Evolutionary conservation across 352 stramenopile species (phyloP).

Genomic region (Phytopythium helicoides): DNA sequence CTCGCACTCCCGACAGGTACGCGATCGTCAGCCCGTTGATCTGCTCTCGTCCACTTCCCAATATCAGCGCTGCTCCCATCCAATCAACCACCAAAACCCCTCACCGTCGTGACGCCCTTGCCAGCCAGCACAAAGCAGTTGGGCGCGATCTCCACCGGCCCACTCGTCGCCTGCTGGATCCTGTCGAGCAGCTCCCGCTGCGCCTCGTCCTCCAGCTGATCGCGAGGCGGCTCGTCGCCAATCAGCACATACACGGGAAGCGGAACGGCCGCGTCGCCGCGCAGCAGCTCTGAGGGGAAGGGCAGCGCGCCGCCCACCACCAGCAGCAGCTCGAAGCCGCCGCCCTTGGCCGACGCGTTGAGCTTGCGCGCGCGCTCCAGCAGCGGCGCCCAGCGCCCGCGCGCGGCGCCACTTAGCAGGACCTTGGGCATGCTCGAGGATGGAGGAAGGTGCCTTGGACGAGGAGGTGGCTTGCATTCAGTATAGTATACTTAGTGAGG

Average conservation of each 20-base stretch:
- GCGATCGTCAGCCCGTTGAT: slow-evolving; percentile 45
- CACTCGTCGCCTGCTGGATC: slow-evolving; percentile 14
- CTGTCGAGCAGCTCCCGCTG: slow-evolving; percentile 39
- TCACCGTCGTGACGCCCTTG: slow-evolving; percentile 37
- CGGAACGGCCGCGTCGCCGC: slow-evolving; percentile 30
- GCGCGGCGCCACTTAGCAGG: slow-evolving; percentile 66
- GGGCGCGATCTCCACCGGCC: slow-evolving; percentile 38
- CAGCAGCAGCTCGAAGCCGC: slow-evolving; percentile 60
- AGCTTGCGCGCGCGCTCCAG: slow-evolving; percentile 74
- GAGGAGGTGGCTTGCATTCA: too few relatives aligned
- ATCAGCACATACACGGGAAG: slow-evolving; percentile 64
- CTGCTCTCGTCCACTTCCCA: too few relatives aligned
- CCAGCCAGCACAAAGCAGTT: slow-evolving; percentile 52
- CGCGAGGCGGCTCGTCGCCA: slow-evolving; percentile 22
- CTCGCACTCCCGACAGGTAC: slow-evolving; percentile 30
- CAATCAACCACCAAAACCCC: neutral
- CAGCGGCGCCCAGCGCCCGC: slow-evolving; percentile 57
- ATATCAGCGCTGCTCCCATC: too few relatives aligned
- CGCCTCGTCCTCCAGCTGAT: slow-evolving; percentile 20
- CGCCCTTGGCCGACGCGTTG: slow-evolving; percentile 46
- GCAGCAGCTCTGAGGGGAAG: slow-evolving; percentile 46
- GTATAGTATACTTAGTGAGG: too few relatives aligned
- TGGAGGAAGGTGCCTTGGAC: too few relatives aligned
- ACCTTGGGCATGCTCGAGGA: slow-evolving; percentile 74
- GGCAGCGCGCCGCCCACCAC: slow-evolving; percentile 58